Conservation (phyloP, 2,329 filamentous ascomycete genomes). For the Pseudogymnoascus sp. region DNA sequence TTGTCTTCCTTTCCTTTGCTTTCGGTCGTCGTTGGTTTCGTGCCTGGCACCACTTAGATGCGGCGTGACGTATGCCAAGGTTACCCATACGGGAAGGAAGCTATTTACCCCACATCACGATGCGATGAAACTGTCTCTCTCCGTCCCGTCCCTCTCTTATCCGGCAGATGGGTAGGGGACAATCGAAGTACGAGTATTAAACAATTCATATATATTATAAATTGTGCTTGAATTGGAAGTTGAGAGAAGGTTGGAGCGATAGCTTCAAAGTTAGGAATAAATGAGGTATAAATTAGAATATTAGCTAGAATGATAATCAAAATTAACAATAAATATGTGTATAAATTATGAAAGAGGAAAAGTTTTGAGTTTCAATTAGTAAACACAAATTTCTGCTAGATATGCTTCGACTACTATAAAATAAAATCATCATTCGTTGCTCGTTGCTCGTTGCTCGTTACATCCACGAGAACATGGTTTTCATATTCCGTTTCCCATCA, state of each 20-base stretch:
- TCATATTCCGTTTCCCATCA: background rate
- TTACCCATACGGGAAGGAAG: background rate
- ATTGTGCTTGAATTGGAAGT: no score
- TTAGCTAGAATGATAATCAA: background rate
- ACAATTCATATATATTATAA: no score
- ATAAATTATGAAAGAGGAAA: no score
- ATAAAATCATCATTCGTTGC: background rate
- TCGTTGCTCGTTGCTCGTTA: background rate
- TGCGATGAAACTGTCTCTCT: background rate
- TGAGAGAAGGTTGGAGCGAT: no score
- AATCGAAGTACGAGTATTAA: no score
- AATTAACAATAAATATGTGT: background rate
- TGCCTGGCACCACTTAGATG: background rate
- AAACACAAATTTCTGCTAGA: no score
- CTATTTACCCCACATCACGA: background rate
- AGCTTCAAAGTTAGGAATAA: background rate
- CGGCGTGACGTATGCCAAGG: constrained; percentile 2
- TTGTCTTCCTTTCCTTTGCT: background rate
- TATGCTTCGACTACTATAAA: background rate
- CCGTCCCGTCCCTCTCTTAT: no score
- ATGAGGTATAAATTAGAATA: no score
- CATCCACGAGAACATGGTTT: background rate
- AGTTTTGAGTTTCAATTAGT: no score
- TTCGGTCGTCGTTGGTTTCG: background rate
- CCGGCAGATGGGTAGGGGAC: no score